Base-by-base conservation (phyloP, 2,329 filamentous ascomycete genomes). In the Verticillium longisporum region DNA sequence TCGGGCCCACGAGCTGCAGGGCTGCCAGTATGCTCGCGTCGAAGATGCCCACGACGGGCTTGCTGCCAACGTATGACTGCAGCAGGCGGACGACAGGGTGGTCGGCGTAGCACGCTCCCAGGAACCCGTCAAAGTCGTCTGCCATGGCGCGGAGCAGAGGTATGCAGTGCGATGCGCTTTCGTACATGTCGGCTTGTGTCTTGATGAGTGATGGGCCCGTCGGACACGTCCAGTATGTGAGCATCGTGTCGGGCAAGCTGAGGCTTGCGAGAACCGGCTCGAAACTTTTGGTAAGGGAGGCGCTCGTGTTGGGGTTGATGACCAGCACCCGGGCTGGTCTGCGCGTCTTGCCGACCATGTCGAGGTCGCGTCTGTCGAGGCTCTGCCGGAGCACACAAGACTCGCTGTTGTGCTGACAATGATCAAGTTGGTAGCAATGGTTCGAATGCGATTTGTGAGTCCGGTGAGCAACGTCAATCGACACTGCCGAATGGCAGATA, bases 61-160 rank as follows among this genome's bases (percentile, higher is more conserved):
- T 62, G 58, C 14, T 60, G 14, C 60, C 60, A 15, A 61, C 50
- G 26, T 61, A 57, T 6, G 53, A 58, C 32, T 62, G 62, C 11
- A 64, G 37, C 13, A 60, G 58, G 10, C 58, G 58, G 4, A 64
- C 60, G 9, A 64, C 11, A 0, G 62, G 62, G 18, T 64, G 62
- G 58, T 64, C 62, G n/a, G 62, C 62, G 56, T 64, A 64, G 58
- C 62, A 64, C 6, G 62, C 62, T 4, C 54, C 62, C 6, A 64
- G 62, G 60, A 64, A 64, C 3, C 62, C 62, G 56, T 64, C 62
- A 54, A 45, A 64, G 38, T 60, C 58, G 32, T 37, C 37, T 1
- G 53, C 56, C n/a, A 64, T 38, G 11, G 60, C 32, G 4, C 61
- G 60, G 18, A 64, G 60, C 3, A 61, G 53, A 6, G 62, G 60